phyloP scores from a whole-genome alignment of 352 stramenopile genomes.

The Blastocystis sp. region DNA sequence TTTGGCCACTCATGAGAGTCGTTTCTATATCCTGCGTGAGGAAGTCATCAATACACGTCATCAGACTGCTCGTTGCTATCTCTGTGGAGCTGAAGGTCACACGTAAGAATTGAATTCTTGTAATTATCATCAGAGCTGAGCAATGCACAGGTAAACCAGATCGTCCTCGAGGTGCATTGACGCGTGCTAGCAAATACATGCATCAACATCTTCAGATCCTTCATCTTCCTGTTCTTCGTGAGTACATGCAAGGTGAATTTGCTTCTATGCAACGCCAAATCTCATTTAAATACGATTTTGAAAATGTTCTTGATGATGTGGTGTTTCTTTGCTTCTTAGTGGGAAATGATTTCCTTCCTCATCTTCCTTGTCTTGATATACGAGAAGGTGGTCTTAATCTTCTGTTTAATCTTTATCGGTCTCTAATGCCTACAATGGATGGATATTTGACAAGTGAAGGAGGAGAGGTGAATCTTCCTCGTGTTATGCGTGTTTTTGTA shows the following conservation, averaged over 20 bases:
- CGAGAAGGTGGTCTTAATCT: constrained; percentile 93
- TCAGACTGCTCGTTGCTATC: constrained; percentile 20
- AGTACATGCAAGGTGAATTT: constrained; percentile 66
- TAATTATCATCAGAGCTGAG: constrained; percentile 65
- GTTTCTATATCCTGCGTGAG: constrained; percentile 96
- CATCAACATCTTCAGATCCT: constrained; percentile 64
- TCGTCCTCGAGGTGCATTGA: constrained; percentile 9
- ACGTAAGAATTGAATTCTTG: not conserved
- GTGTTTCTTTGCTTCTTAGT: constrained; percentile 90
- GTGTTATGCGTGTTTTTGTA: constrained; percentile 87
- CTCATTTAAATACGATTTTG: constrained; percentile 86
- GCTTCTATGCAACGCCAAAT: constrained; percentile 66
- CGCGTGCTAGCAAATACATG: constrained; percentile 45
- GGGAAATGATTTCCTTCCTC: constrained; percentile 94
- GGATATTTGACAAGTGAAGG: constrained; percentile 87
- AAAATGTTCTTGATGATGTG: constrained; percentile 90
- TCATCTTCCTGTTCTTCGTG: constrained; percentile 64
- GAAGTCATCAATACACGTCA: constrained; percentile 69
- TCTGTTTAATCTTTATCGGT: constrained; percentile 90
- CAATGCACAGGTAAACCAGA: constrained; percentile 64
- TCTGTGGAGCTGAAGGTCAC: constrained; percentile 45
- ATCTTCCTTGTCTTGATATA: constrained; percentile 94
- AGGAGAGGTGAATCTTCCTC: constrained; percentile 83
- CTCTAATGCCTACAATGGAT: constrained; percentile 73
- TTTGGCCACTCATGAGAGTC: constrained; percentile 91